Percentiles rank a stretch among this genome's conserved stretches.
Conservation (phyloP, 768 basidiomycete genomes). For the Suillus ampliporus region DNA sequence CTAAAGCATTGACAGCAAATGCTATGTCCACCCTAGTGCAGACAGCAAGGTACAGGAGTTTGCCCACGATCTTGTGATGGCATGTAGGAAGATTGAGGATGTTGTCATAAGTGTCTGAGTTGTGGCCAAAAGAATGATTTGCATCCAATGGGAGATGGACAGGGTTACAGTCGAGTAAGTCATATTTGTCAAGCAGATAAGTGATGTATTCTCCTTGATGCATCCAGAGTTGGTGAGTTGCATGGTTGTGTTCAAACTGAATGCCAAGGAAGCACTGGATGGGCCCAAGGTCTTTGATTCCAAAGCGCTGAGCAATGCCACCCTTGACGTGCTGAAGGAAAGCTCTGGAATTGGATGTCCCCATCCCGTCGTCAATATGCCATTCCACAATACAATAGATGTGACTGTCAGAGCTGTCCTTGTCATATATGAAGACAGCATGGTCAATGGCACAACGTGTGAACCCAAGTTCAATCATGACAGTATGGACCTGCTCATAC, state of each 20-base stretch:
- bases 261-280: not conserved
- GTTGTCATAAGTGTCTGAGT: too few species aligned
- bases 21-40: slow-evolving; percentile 43
- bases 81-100: too few species aligned
- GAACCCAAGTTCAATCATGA: slow-evolving; percentile 2
- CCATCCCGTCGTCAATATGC: not conserved
- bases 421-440: slow-evolving; percentile 6
- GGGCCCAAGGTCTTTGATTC: slow-evolving; percentile 5
- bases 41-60: slow-evolving; percentile 1
- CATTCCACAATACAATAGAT: not conserved
- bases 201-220: too few species aligned
- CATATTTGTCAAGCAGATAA: not conserved
- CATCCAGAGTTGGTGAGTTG: not conserved
- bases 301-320: not conserved
- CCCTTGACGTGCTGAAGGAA: not conserved
- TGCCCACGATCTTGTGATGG: too few species aligned
- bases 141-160: too few species aligned
- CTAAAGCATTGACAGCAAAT: slow-evolving; percentile 34
- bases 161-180: too few species aligned
- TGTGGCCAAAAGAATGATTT: too few species aligned
- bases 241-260: not conserved
- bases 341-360: not conserved
- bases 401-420: not conserved
- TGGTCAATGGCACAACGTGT: not conserved
- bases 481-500: slow-evolving; percentile 31